These are phyloP conservation scores for Musa balbisiana DNA, from an alignment of 202 grass and related monocot species.

Conservation along the genomic window DNA sequence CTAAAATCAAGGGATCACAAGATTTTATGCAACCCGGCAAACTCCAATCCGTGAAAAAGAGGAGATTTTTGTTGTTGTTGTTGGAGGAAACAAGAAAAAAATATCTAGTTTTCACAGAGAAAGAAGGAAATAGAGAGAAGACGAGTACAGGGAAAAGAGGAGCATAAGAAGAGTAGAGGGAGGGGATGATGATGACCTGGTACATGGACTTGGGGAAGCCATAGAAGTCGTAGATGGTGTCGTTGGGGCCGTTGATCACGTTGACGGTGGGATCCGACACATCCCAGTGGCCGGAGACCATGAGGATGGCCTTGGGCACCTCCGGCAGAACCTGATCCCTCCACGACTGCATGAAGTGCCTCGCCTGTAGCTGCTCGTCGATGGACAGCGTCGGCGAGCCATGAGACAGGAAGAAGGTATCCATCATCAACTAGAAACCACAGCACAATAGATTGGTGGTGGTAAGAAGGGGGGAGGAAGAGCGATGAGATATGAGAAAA, in stretches of 20 bases:
- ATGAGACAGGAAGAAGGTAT: constrained; percentile 36
- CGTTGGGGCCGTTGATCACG: constrained; percentile 12
- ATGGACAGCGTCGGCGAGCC: constrained; percentile 38
- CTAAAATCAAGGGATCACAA: too few relatives aligned
- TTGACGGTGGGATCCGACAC: constrained; percentile 17
- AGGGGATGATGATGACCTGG: constrained; percentile 16
- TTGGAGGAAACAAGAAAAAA: too few relatives aligned
- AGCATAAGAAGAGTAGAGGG: neutral
- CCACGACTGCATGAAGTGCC: constrained; percentile 37
- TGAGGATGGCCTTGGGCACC: constrained; percentile 30
- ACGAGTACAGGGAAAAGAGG: neutral
- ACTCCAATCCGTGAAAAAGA: too few relatives aligned
- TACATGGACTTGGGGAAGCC: constrained; percentile 39
- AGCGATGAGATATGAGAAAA: too few relatives aligned
- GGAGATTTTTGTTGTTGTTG: too few relatives aligned
- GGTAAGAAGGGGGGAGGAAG: too few relatives aligned
- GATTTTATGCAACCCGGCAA: too few relatives aligned
- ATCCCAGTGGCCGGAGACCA: constrained; percentile 35
- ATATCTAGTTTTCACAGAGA: too few relatives aligned
- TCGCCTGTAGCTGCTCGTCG: constrained; percentile 29
- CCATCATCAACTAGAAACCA: neutral
- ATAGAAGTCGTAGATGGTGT: constrained; percentile 45
- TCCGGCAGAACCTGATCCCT: constrained; percentile 6
- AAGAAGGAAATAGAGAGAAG: neutral
- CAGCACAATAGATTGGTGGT: too few relatives aligned